Percentiles rank a stretch among this genome's conserved stretches.
Conservation (phyloP, 1,139 yeast genomes). For the Pichia sp. region DNA sequence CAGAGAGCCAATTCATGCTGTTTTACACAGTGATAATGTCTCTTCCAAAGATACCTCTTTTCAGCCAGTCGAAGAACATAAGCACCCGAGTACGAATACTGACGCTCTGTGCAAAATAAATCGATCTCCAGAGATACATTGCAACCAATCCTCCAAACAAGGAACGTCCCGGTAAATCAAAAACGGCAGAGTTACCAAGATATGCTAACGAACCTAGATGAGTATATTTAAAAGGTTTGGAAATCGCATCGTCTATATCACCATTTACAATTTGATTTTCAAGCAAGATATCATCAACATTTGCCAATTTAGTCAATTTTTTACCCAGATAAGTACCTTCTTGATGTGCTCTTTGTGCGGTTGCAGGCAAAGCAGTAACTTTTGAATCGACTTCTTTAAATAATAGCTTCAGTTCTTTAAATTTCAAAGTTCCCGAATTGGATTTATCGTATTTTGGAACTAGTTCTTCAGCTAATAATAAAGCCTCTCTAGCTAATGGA, state of each 20-base stretch:
- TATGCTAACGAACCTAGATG: slow-evolving; percentile 61
- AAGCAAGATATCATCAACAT: slow-evolving; percentile 34
- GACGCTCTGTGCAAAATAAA: slow-evolving; percentile 58
- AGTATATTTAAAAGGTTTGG: slow-evolving; percentile 49
- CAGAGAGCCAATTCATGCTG: not conserved
- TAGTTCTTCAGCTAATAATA: slow-evolving; percentile 43
- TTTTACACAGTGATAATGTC: slow-evolving; percentile 39
- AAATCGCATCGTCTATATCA: slow-evolving; percentile 49
- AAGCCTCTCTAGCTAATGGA: slow-evolving; percentile 55
- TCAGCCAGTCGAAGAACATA: slow-evolving; percentile 57
- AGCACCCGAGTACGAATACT: slow-evolving; percentile 53
- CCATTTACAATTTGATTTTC: slow-evolving; percentile 40
- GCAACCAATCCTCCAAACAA: slow-evolving; percentile 56
- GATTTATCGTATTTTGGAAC: slow-evolving; percentile 45
- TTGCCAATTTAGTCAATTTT: slow-evolving; percentile 46
- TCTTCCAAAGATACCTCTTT: slow-evolving; percentile 57
- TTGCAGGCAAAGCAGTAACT: slow-evolving; percentile 60
- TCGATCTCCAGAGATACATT: slow-evolving; percentile 63
- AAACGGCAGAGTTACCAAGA: slow-evolving; percentile 59
- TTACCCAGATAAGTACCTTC: slow-evolving; percentile 57
- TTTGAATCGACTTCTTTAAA: slow-evolving; percentile 51
- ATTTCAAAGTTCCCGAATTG: slow-evolving; percentile 41
- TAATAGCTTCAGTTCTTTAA: slow-evolving; percentile 43
- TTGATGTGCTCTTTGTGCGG: slow-evolving; percentile 64
- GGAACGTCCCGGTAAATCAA: slow-evolving; percentile 48